Conservation (phyloP, 2,329 filamentous ascomycete genomes). For the Epichloe sylvatica region DNA sequence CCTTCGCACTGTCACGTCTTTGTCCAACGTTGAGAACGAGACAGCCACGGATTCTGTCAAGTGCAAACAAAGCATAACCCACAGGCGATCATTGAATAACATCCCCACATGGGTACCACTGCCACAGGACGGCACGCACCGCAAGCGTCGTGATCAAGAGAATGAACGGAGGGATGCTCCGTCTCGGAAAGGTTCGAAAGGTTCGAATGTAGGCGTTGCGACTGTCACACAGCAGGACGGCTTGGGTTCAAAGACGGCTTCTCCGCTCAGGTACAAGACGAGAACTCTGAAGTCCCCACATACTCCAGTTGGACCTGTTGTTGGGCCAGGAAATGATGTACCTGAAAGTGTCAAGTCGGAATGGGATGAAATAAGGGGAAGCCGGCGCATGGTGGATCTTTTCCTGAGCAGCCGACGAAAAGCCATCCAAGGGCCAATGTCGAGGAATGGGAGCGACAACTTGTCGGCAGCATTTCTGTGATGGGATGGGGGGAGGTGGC, state of each 20-base stretch:
- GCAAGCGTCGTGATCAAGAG: conserved; percentile 11
- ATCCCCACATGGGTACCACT: conserved; percentile 7
- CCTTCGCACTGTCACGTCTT: background rate
- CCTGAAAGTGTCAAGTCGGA: conserved; percentile 5
- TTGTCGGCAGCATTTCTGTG: conserved; percentile 21
- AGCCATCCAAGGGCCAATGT: conserved; percentile 23
- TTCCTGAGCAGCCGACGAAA: conserved; percentile 37
- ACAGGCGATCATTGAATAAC: conserved; percentile 15
- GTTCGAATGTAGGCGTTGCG: conserved; percentile 17
- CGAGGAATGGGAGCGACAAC: conserved; percentile 13
- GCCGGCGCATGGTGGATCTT: conserved; percentile 39
- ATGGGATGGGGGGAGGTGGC: background rate
- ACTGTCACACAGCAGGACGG: conserved; percentile 10
- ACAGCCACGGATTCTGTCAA: background rate
- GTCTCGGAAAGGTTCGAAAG: conserved; percentile 15
- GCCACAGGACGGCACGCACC: conserved; percentile 9
- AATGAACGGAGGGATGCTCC: conserved; percentile 8
- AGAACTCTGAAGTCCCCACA: background rate
- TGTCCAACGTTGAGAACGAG: background rate
- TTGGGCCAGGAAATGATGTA: background rate
- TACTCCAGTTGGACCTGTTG: background rate
- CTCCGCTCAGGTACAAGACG: conserved; percentile 6
- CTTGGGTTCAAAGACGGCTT: conserved; percentile 10
- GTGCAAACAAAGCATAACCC: conserved; percentile 5
- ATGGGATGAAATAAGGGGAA: conserved; percentile 25